A percentile compares a stretch with the other conserved stretches of the same genome.
phyloP scores from a whole-genome alignment of 2,329 filamentous ascomycete species.

The Diaporthe vexans region DNA sequence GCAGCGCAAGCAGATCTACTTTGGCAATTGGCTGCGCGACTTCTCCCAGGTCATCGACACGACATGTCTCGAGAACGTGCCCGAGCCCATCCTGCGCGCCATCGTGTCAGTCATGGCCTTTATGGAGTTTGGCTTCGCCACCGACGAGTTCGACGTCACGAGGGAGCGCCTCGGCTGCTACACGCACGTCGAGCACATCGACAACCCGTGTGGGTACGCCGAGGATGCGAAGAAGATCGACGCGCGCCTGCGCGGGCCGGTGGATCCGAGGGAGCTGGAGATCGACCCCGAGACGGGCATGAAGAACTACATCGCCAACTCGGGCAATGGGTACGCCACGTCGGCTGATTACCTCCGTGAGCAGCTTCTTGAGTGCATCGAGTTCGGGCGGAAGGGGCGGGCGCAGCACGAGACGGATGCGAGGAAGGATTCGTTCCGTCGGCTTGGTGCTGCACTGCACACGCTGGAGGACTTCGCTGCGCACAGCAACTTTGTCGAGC shows the following conservation, averaged over 20 bases:
- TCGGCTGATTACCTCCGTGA: slow-evolving; percentile 49
- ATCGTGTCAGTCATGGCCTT: slow-evolving; percentile 68
- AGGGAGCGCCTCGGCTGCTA: slow-evolving; percentile 63
- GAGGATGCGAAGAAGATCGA: slow-evolving; percentile 49
- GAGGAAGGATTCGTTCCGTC: slow-evolving; percentile 47
- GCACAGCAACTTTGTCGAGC: slow-evolving; percentile 68
- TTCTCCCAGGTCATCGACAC: slow-evolving; percentile 69
- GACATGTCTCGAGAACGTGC: slow-evolving; percentile 65
- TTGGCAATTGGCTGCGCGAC: slow-evolving; percentile 54
- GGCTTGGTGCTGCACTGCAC: slow-evolving; percentile 65
- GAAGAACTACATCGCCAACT: slow-evolving; percentile 52
- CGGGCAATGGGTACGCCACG: slow-evolving; percentile 47
- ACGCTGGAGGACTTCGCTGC: slow-evolving; percentile 68
- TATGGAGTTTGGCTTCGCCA: slow-evolving; percentile 70
- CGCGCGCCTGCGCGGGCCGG: slow-evolving; percentile 48
- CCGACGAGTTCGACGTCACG: slow-evolving; percentile 69
- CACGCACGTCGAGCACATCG: slow-evolving; percentile 67
- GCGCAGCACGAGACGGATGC: slow-evolving; percentile 42
- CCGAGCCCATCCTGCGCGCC: slow-evolving; percentile 66
- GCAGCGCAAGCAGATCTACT: slow-evolving; percentile 55
- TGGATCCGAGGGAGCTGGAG: slow-evolving; percentile 49
- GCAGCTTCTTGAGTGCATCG: slow-evolving; percentile 47
- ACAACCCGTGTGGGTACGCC: slow-evolving; percentile 57
- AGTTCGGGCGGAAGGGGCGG: slow-evolving; percentile 45
- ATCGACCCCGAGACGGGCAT: slow-evolving; percentile 50